These are phyloP conservation scores for Nigrospora sphaerica DNA, from an alignment of 2,329 filamentous ascomycete species.

Conservation along the genomic window DNA sequence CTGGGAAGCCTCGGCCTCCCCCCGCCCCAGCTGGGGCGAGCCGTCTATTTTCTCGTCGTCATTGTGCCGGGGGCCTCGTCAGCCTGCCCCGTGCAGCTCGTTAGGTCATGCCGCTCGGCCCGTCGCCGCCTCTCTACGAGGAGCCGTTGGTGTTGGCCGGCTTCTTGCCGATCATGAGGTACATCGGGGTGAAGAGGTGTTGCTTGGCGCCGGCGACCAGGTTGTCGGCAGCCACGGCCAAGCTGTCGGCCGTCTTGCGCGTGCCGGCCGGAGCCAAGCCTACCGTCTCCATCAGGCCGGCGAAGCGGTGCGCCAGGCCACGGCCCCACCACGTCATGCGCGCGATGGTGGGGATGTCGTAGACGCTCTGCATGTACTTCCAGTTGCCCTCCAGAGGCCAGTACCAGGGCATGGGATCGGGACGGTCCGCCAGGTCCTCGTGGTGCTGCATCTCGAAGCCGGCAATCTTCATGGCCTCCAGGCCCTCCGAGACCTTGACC, in stretches of 20 bases:
- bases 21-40: too few species aligned
- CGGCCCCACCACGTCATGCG: slow-evolving; percentile 87
- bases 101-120: background rate
- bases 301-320: slow-evolving; percentile 65
- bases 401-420: slow-evolving; percentile 81
- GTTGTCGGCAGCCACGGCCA: slow-evolving; percentile 75
- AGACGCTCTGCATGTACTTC: slow-evolving; percentile 71
- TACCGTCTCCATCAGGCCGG: slow-evolving; percentile 68
- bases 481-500: slow-evolving; percentile 76
- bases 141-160: slow-evolving; percentile 33
- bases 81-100: too few species aligned
- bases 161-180: slow-evolving; percentile 91
- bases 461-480: slow-evolving; percentile 76
- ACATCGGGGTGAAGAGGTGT: slow-evolving; percentile 98
- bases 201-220: slow-evolving; percentile 79
- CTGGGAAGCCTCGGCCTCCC: too few species aligned
- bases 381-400: slow-evolving; percentile 84
- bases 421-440: slow-evolving; percentile 77
- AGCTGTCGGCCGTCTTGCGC: slow-evolving; percentile 88
- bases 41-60: too few species aligned
- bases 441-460: slow-evolving; percentile 79
- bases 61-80: too few species aligned
- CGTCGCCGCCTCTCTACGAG: background rate
- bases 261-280: slow-evolving; percentile 74
- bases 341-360: slow-evolving; percentile 75